Percentiles rank a stretch among this genome's conserved stretches.
These are phyloP conservation scores for Peronospora belbahrii DNA, from an alignment of 352 stramenopile species.

Conservation along the genomic window DNA sequence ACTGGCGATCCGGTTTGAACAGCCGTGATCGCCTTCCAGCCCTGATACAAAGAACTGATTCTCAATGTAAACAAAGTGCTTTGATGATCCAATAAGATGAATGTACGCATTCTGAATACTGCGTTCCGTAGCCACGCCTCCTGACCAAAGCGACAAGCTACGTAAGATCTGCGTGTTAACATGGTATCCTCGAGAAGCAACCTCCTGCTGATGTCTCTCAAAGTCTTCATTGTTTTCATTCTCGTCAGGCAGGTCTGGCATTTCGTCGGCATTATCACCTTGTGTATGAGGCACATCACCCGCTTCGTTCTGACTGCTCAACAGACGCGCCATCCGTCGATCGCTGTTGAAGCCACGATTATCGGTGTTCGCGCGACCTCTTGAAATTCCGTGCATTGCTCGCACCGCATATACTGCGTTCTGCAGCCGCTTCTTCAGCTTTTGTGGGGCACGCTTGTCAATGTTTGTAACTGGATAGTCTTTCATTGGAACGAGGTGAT, in stretches of 20 bases:
- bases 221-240: constrained; percentile 26
- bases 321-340: constrained; percentile 27
- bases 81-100: constrained; percentile 74
- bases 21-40: constrained; percentile 70
- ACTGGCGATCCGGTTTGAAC: constrained; percentile 79
- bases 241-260: constrained; percentile 21
- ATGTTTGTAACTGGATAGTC: constrained; percentile 35
- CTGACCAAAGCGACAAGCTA: constrained; percentile 78
- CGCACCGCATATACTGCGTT: constrained; percentile 59
- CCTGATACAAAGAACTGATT: constrained; percentile 88
- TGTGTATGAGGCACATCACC: constrained; percentile 18
- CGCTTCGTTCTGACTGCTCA: constrained; percentile 23
- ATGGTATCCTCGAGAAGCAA: constrained; percentile 37
- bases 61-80: constrained; percentile 91
- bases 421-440: constrained; percentile 49
- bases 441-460: constrained; percentile 30
- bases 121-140: constrained; percentile 65
- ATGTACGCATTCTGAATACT: constrained; percentile 89
- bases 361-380: constrained; percentile 17
- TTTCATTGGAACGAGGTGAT: constrained; percentile 73
- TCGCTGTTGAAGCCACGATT: constrained; percentile 41
- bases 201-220: constrained; percentile 24
- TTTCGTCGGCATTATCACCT: constrained; percentile 10
- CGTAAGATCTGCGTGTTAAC: constrained; percentile 62
- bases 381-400: constrained; percentile 30